Evolutionary conservation across 768 basidiomycete species (phyloP).

Genomic region (Leccinum longicurvipes): DNA sequence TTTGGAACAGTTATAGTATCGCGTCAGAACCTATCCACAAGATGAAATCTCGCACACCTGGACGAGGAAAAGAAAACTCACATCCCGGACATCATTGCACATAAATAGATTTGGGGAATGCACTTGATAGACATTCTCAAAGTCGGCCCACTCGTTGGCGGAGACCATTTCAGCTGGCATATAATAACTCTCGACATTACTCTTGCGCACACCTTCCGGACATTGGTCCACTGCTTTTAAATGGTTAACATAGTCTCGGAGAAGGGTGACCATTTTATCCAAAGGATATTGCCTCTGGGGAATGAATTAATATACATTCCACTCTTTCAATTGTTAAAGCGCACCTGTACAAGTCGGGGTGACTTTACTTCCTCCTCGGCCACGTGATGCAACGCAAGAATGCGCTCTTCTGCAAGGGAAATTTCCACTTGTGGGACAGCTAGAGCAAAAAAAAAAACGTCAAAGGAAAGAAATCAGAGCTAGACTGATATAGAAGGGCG

Average conservation of each 20-base stretch:
- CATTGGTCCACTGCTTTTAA: conserved; percentile 45
- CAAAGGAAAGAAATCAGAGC: background rate
- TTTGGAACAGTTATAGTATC: conserved; percentile 83
- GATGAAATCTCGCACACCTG: background rate
- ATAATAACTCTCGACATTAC: conserved; percentile 48
- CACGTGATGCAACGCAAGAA: conserved; percentile 42
- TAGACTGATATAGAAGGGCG: background rate
- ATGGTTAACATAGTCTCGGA: conserved; percentile 59
- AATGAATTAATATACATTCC: conserved; percentile 2
- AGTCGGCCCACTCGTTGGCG: conserved; percentile 71
- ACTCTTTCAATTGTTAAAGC: background rate
- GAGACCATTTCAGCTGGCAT: conserved; percentile 68
- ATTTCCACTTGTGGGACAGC: conserved; percentile 68
- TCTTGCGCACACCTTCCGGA: conserved; percentile 29
- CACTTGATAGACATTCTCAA: conserved; percentile 88
- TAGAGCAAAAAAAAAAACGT: conserved; percentile 24
- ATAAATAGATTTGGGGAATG: conserved; percentile 82
- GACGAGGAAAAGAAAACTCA: conserved; percentile 35
- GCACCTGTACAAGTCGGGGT: conserved; percentile 15
- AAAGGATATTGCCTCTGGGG: conserved; percentile 26
- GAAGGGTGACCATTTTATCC: conserved; percentile 53
- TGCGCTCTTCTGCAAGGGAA: conserved; percentile 51
- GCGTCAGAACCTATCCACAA: conserved; percentile 66
- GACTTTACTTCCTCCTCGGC: conserved; percentile 12
- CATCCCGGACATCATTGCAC: conserved; percentile 75